Base-by-base conservation (phyloP, 2,329 filamentous ascomycete species). In the Xylariaceae sp. region DNA sequence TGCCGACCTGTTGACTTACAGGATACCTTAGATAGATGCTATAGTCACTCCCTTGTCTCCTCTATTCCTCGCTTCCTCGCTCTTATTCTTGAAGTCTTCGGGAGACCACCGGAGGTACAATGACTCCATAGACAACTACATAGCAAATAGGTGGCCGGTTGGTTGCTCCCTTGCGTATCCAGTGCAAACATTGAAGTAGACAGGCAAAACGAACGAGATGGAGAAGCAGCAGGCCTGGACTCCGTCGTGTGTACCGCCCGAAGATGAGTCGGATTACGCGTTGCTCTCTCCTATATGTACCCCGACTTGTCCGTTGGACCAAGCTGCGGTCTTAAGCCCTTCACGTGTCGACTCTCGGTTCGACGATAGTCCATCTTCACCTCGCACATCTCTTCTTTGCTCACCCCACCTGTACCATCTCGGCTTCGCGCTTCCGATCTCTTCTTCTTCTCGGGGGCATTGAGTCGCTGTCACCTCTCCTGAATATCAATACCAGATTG, bases 391-490 rank as follows among this genome's bases (percentile, higher is more conserved):
- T 51, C 23, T 15, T n/a, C 15, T 18, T 41, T 35, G 53, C 52
- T 47, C 18, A 3, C 18, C 18, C 45, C 5, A 13, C 41, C 44
- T 41, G 51, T 56, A 13, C 56, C 30, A 6, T 53, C 23, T 47
- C 23, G 30, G n/a, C 51, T 23, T 57, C 41, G 39, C 10, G 35
- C 56, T 18, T 13, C 23, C 53, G 39, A 45, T 37, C 44, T 52
- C n/a, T 8, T 30, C 11, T 17, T 51, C 47, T 11, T 17, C 41
- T 39, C 37, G 51, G 39, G 17, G 35, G 44, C 30, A 15, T 15
- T 30, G 51, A 48, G 53, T 37, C 44, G 48, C 49, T 56, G 53
- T 57, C 15, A 58, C 57, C 4, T 10, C 39, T 56, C 54, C 39
- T n/a, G 17, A 56, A 53, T 41, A 47, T 55, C 48, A 51, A 57